These are phyloP conservation scores for Rhynchosporium graminicola DNA, from an alignment of 2,329 filamentous ascomycete species.

Conservation along the genomic window DNA sequence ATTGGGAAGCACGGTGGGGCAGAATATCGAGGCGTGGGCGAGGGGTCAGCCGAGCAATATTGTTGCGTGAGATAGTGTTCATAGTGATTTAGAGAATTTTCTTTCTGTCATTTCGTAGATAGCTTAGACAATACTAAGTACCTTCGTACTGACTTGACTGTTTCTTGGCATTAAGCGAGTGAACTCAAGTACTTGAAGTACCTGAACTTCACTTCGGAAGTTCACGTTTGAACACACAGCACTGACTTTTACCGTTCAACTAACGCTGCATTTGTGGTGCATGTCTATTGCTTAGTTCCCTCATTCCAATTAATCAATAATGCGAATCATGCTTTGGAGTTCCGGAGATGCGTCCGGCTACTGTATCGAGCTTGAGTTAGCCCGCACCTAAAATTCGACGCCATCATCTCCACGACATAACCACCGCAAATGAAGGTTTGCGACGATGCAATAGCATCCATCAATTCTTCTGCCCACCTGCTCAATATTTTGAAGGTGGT, in stretches of 20 bases:
- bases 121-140: neutral
- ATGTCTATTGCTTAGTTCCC: neutral
- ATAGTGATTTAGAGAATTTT: neutral
- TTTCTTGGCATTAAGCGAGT: neutral
- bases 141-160: no score
- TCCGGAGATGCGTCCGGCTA: neutral
- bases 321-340: neutral
- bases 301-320: neutral
- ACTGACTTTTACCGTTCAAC: neutral
- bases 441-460: neutral
- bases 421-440: no score
- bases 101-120: neutral
- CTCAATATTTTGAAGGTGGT: neutral
- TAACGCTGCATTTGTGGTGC: no score
- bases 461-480: no score
- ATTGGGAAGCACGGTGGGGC: conserved; percentile 46
- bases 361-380: neutral
- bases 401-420: conserved; percentile 1
- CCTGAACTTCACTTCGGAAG: neutral
- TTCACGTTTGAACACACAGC: neutral
- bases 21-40: conserved; percentile 50
- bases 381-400: neutral
- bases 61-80: conserved; percentile 12
- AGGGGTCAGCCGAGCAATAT: conserved; percentile 36
- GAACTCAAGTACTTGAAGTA: neutral